Conservation (phyloP, 1,284 basidiomycete genomes). For the Austroboletus olivaceoglutinosus region DNA sequence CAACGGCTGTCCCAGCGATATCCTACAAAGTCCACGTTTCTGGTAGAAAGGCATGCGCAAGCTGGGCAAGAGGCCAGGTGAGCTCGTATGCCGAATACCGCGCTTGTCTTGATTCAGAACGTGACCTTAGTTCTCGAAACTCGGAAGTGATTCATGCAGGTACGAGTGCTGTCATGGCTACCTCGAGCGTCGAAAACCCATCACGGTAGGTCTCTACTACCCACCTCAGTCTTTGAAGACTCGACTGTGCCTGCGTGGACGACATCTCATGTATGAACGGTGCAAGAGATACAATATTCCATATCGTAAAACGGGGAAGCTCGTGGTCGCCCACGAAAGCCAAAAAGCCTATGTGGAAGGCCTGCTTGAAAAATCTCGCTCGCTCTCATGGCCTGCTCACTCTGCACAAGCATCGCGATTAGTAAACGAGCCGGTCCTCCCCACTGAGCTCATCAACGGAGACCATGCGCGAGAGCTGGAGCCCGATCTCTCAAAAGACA, state of each 20-base stretch:
- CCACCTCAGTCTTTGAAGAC: slow-evolving; percentile 87
- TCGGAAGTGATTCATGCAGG: slow-evolving; percentile 96
- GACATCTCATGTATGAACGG: slow-evolving; percentile 80
- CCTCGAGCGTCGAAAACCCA: neutral
- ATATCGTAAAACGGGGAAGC: slow-evolving; percentile 79
- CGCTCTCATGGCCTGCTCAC: slow-evolving; percentile 51
- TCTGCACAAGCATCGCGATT: slow-evolving; percentile 25
- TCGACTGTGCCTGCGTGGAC: slow-evolving; percentile 81
- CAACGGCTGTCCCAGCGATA: slow-evolving; percentile 68
- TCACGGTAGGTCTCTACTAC: slow-evolving; percentile 73
- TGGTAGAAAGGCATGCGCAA: slow-evolving; percentile 77
- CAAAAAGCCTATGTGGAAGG: slow-evolving; percentile 71
- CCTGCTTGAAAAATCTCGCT: slow-evolving; percentile 63
- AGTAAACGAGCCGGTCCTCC: slow-evolving; percentile 44
- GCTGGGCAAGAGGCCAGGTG: slow-evolving; percentile 86
- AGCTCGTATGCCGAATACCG: slow-evolving; percentile 8
- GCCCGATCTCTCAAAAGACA: slow-evolving; percentile 73
- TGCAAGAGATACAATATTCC: slow-evolving; percentile 70
- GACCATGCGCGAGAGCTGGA: slow-evolving; percentile 76
- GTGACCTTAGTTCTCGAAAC: slow-evolving; percentile 73
- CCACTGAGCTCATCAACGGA: slow-evolving; percentile 69
- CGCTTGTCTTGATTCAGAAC: neutral
- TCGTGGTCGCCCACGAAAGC: slow-evolving; percentile 71
- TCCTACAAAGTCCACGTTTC: slow-evolving; percentile 73
- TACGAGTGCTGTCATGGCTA: slow-evolving; percentile 24